These are phyloP conservation scores for Mortierella sp. DNA, from an alignment of 371 early-diverging fungal genomes.

Conservation along the genomic window DNA sequence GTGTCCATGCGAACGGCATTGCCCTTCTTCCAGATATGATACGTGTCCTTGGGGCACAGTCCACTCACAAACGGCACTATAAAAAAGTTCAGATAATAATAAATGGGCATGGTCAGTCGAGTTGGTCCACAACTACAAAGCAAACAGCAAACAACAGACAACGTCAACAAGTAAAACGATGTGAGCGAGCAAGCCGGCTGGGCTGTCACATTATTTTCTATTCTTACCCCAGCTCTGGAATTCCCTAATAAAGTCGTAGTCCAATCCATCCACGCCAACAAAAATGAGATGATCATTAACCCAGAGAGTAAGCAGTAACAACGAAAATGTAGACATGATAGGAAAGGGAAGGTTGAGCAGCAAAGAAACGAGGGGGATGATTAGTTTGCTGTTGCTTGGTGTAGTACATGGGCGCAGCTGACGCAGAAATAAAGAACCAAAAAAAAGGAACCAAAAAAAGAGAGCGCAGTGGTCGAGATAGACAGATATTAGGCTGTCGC, in stretches of 20 bases:
- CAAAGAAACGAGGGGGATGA: not conserved
- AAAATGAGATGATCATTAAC: not conserved
- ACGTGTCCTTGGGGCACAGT: conserved; percentile 56
- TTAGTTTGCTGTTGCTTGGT: not conserved
- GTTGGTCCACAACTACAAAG: not conserved
- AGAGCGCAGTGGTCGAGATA: too few relatives aligned
- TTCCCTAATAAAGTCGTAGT: conserved; percentile 37
- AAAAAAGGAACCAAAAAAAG: too few relatives aligned
- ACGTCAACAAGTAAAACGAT: not conserved
- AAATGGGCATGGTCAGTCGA: not conserved
- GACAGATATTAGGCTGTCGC: too few relatives aligned
- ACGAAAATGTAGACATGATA: not conserved
- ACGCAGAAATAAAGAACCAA: not conserved
- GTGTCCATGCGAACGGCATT: conserved; percentile 57
- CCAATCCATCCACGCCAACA: not conserved
- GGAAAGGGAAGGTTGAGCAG: not conserved
- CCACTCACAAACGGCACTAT: conserved; percentile 55
- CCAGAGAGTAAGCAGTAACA: not conserved
- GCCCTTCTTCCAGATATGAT: conserved; percentile 58
- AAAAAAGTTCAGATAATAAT: not conserved
- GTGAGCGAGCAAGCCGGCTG: too few relatives aligned
- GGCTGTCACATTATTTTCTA: not conserved
- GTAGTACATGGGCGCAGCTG: conserved; percentile 9
- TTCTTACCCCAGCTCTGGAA: conserved; percentile 57
- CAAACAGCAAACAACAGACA: not conserved